Percentiles rank a stretch among this genome's conserved stretches.
These are phyloP conservation scores for Tillandsia leiboldiana DNA, from an alignment of 176 grass and related monocot genomes.

Conservation along the genomic window DNA sequence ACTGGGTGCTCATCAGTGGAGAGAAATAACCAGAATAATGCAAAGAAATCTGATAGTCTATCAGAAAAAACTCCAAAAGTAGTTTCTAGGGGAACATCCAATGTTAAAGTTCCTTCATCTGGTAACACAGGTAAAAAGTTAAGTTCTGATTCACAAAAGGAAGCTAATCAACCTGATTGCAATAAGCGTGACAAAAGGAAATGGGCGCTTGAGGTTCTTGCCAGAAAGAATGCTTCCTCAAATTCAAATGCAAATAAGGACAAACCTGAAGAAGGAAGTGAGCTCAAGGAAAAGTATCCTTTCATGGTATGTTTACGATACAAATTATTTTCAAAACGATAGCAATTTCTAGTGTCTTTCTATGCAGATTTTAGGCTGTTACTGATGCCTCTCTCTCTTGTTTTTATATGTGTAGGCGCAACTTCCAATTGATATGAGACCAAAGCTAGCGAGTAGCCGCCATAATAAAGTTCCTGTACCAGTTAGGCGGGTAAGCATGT, in stretches of 20 bases:
- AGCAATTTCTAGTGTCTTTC: conserved; percentile 1
- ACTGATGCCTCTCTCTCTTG: conserved; percentile 12
- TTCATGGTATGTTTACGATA: conserved; percentile 51
- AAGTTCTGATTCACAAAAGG: conserved; percentile 30
- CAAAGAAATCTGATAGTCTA: conserved; percentile 4
- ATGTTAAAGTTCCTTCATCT: conserved; percentile 24
- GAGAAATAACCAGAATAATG: conserved; percentile 26
- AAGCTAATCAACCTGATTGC: conserved; percentile 31
- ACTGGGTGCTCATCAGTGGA: conserved; percentile 22
- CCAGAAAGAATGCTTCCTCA: conserved; percentile 69
- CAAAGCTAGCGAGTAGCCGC: conserved; percentile 24
- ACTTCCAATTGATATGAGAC: conserved; percentile 81
- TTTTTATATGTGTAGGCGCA: conserved; percentile 43
- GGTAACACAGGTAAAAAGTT: conserved; percentile 23
- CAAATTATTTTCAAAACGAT: conserved; percentile 8
- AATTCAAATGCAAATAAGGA: conserved; percentile 48
- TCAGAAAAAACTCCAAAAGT: conserved; percentile 21
- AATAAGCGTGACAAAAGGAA: conserved; percentile 72
- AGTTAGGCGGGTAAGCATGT: conserved; percentile 70
- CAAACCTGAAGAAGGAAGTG: conserved; percentile 34
- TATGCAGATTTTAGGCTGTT: conserved; percentile 26
- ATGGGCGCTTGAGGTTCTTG: conserved; percentile 91
- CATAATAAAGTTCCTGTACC: conserved; percentile 61
- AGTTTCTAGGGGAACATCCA: not conserved
- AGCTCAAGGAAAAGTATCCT: conserved; percentile 61